Evolutionary conservation across 441 rosid genomes (phyloP).

Genomic region (Jatropha multifida): DNA sequence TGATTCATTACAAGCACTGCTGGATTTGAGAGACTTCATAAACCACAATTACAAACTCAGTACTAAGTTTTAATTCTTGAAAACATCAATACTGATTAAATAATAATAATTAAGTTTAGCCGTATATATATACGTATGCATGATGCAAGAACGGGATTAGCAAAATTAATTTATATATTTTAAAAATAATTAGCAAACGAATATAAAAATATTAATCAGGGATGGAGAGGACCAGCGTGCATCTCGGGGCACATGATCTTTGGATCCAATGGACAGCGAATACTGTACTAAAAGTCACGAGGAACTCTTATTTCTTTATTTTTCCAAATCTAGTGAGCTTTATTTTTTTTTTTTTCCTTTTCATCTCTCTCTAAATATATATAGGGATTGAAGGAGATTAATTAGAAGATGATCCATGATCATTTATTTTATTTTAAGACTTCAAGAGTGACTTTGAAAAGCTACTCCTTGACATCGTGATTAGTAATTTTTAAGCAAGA

Average conservation of each 20-base stretch:
- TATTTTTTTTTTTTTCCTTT: neutral
- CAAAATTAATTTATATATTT: neutral
- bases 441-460: constrained; percentile 13
- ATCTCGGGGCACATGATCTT: constrained; percentile 60
- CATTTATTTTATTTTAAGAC: constrained; percentile 19
- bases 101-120: neutral
- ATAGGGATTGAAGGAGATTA: neutral
- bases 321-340: constrained; percentile 2
- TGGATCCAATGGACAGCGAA: constrained; percentile 41
- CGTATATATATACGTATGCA: neutral
- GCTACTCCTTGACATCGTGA: neutral
- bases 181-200: too few species aligned
- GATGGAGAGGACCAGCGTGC: constrained; percentile 41
- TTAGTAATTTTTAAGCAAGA: neutral
- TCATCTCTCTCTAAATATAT: too few species aligned
- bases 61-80: neutral
- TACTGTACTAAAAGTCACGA: constrained; percentile 31
- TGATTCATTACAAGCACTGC: neutral
- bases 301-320: constrained; percentile 25
- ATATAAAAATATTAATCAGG: neutral
- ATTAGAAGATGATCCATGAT: neutral
- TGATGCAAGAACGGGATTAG: neutral
- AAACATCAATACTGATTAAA: neutral
- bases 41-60: neutral
- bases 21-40: neutral